These are phyloP conservation scores for Helenozyma rhizophorensis DNA, from an alignment of 805 yeast species.

Conservation along the genomic window DNA sequence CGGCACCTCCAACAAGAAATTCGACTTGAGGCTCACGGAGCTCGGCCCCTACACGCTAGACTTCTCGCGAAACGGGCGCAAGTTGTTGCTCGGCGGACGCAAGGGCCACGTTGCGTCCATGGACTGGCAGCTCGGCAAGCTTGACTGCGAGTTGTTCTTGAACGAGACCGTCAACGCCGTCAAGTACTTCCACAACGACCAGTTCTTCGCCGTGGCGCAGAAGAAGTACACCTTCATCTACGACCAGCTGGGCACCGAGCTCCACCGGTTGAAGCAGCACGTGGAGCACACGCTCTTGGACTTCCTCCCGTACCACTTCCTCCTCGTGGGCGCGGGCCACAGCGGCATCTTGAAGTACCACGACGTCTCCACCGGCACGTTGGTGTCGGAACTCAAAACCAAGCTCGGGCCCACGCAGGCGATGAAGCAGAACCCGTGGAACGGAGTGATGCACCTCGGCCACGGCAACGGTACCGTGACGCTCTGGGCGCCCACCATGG, in stretches of 20 bases:
- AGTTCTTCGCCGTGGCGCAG: slow-evolving; percentile 94
- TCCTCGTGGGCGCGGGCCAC: slow-evolving; percentile 83
- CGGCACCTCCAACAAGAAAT: slow-evolving; percentile 67
- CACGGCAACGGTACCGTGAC: slow-evolving; percentile 91
- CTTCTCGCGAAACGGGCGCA: slow-evolving; percentile 85
- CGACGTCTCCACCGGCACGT: slow-evolving; percentile 88
- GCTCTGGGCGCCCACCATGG: slow-evolving; percentile 88
- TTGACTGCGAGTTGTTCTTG: slow-evolving; percentile 77
- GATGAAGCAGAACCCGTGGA: slow-evolving; percentile 91
- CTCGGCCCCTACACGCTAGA: slow-evolving; percentile 85
- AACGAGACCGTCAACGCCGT: slow-evolving; percentile 91
- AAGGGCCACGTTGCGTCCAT: slow-evolving; percentile 95
- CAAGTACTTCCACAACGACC: slow-evolving; percentile 86
- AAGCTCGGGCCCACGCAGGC: slow-evolving; percentile 87
- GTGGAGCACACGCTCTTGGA: slow-evolving; percentile 79
- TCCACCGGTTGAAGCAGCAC: slow-evolving; percentile 89
- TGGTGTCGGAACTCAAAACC: slow-evolving; percentile 80
- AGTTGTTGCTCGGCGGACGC: slow-evolving; percentile 75
- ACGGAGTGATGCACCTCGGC: slow-evolving; percentile 91
- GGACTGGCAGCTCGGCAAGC: slow-evolving; percentile 88
- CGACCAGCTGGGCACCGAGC: slow-evolving; percentile 85
- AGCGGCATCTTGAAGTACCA: slow-evolving; percentile 88
- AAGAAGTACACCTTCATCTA: slow-evolving; percentile 90
- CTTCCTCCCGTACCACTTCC: slow-evolving; percentile 87
- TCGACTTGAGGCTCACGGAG: slow-evolving; percentile 66